Evolutionary conservation across 208 protist species (phyloP).

Genomic region (Trypanosoma lewisi): DNA sequence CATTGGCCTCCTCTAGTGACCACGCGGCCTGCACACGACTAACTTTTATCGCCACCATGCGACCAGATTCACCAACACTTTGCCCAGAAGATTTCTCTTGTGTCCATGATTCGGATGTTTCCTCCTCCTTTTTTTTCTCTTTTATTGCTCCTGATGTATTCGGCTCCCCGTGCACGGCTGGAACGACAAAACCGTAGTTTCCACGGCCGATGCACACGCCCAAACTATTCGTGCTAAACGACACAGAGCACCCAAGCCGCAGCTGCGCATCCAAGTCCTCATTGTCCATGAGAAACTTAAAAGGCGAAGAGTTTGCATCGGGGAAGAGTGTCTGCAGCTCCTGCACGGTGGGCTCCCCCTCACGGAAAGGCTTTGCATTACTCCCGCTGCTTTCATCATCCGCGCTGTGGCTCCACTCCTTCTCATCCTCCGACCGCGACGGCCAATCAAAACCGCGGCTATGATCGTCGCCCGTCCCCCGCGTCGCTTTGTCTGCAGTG

Average conservation of each 20-base stretch:
- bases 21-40: slow-evolving; percentile 16
- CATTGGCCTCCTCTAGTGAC: slow-evolving; percentile 21
- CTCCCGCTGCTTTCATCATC: neutral
- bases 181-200: slow-evolving; percentile 26
- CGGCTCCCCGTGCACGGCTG: neutral
- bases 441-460: neutral
- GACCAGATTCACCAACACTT: neutral
- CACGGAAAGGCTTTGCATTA: neutral
- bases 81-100: neutral
- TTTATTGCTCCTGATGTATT: too few species aligned
- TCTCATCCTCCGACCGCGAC: neutral
- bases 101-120: neutral
- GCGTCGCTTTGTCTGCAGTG: neutral
- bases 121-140: neutral
- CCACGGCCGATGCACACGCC: slow-evolving; percentile 11
- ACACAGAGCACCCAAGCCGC: neutral
- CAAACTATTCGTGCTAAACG: neutral
- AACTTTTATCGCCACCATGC: slow-evolving; percentile 19
- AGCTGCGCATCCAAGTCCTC: neutral
- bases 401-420: neutral
- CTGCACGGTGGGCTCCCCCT: slow-evolving; percentile 1
- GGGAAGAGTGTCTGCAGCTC: neutral
- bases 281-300: slow-evolving; percentile 5
- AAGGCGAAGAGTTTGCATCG: slow-evolving; percentile 13
- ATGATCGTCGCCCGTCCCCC: neutral